phyloP scores from a whole-genome alignment of 2,329 filamentous ascomycete species.

The Alternaria ethzedia region DNA sequence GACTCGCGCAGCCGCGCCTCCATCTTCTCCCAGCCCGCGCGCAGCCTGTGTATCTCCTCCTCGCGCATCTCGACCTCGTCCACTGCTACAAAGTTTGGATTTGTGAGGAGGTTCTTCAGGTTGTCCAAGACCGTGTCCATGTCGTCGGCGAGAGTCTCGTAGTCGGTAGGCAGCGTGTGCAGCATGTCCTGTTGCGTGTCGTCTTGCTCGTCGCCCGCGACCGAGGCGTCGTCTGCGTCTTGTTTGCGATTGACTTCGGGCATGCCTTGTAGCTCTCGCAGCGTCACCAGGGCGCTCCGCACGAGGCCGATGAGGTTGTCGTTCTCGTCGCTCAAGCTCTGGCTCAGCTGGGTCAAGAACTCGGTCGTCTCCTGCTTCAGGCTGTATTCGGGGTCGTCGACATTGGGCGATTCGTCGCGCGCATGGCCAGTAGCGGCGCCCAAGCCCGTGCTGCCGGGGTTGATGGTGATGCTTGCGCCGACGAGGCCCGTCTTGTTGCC shows the following conservation, averaged over 20 bases:
- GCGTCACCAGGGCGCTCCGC: constrained; percentile 70
- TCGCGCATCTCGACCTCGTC: constrained; percentile 94
- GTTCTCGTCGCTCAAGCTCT: constrained; percentile 88
- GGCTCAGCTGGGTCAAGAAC: constrained; percentile 84
- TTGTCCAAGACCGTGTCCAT: constrained; percentile 81
- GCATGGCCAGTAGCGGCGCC: constrained; percentile 46
- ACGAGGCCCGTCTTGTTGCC: constrained; percentile 56
- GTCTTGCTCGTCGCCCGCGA: constrained; percentile 43
- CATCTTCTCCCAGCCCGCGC: constrained; percentile 92
- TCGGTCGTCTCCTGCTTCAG: constrained; percentile 87
- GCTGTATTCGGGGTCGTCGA: constrained; percentile 67
- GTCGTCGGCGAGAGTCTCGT: constrained; percentile 73
- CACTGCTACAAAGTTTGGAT: constrained; percentile 93
- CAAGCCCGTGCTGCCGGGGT: constrained; percentile 40
- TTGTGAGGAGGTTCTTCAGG: constrained; percentile 83
- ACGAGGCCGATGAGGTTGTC: constrained; percentile 78
- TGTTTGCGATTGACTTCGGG: constrained; percentile 42
- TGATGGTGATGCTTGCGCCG: constrained; percentile 58
- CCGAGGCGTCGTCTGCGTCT: constrained; percentile 34
- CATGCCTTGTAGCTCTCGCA: constrained; percentile 69
- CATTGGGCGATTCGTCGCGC: constrained; percentile 60
- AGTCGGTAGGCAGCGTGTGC: constrained; percentile 62
- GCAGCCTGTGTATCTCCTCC: constrained; percentile 83
- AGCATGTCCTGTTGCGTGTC: constrained; percentile 40
- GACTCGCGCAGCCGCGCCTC: constrained; percentile 89